phyloP scores from a whole-genome alignment of 176 grass and related monocot species.

The Aegilops bicornis region DNA sequence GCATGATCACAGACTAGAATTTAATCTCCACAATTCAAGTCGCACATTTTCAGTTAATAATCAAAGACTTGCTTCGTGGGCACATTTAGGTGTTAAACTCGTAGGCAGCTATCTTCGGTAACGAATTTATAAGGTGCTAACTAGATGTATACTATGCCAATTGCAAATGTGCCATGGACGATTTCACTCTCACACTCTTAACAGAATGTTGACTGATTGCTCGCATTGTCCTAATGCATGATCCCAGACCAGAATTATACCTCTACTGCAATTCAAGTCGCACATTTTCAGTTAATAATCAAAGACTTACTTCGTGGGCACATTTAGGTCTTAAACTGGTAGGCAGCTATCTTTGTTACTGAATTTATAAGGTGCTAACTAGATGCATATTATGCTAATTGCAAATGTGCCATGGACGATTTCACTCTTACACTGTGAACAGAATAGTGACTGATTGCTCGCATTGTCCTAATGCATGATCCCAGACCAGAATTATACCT shows the following conservation, averaged over 20 bases:
- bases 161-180: not conserved
- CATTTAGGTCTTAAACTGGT: too few relatives aligned
- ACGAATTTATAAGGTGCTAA: not conserved
- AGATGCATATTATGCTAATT: not conserved
- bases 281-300: too few relatives aligned
- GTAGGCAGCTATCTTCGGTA: not conserved
- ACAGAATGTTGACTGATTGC: not conserved
- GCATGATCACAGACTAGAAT: not conserved
- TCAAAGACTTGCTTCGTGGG: conserved; percentile 64
- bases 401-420: not conserved
- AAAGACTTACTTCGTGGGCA: too few relatives aligned
- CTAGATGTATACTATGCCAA: not conserved
- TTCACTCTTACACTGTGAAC: not conserved
- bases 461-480: not conserved
- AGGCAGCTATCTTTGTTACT: too few relatives aligned
- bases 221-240: not conserved
- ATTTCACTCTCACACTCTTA: not conserved
- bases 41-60: not conserved
- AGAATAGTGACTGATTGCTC: not conserved
- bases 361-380: not conserved
- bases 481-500: not conserved
- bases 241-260: not conserved
- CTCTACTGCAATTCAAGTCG: not conserved
- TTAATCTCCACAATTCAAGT: not conserved
- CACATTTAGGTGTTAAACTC: not conserved